Base-by-base conservation (phyloP, 2,329 filamentous ascomycete genomes). In the Diaporthe humulicola region DNA sequence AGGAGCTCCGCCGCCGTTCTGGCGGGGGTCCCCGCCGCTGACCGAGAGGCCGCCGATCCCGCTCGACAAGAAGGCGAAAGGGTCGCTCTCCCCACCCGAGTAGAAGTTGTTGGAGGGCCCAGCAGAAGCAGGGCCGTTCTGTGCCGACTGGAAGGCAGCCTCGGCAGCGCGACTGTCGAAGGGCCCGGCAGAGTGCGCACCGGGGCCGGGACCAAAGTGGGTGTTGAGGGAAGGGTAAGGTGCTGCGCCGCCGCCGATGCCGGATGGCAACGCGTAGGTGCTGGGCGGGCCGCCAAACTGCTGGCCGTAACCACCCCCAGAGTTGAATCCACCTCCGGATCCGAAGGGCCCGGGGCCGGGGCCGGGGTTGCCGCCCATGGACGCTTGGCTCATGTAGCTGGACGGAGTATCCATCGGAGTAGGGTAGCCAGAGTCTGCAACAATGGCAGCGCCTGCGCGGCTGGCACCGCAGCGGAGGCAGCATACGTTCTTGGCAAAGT, bases 401-500 rank as follows among this genome's bases (percentile, higher is more conserved):
- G 94, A 93, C 1, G 93, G 91, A 66, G 93, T 92, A 77, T 98
- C 95, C 93, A 98, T 98, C 28, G 94, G 93, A 15, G 95, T 96
- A 19, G 95, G 93, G 85, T 97, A 98, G 57, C 94, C 95, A 52
- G 95, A 96, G 84, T 98, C 97, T 40, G 96, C 96, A 74, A 98
- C 95, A 69, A 99, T 94, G 22, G 96, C 96, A 75, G 97, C 97
- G 77, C 94, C 95, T 76, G 96, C 96, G 80, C 97, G 95, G 84
- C 95, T 97, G 71, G 96, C 97, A 83, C 97, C 97, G 82, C 97
- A 99, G 75, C 97, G 94, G 77, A 99, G 91, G 85, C 97, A 99
- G 86, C 95, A 98, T 74, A 98, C 96, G 81, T 99, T 99, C 91
- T 99, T 99, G 76, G 97, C 97, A 83, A 99, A 99, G 87, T 99